Evolutionary conservation across 768 basidiomycete species (phyloP), one percentile per base, ranked within the genome.

Genomic region (Leucosporidium creatinivorum): DNA sequence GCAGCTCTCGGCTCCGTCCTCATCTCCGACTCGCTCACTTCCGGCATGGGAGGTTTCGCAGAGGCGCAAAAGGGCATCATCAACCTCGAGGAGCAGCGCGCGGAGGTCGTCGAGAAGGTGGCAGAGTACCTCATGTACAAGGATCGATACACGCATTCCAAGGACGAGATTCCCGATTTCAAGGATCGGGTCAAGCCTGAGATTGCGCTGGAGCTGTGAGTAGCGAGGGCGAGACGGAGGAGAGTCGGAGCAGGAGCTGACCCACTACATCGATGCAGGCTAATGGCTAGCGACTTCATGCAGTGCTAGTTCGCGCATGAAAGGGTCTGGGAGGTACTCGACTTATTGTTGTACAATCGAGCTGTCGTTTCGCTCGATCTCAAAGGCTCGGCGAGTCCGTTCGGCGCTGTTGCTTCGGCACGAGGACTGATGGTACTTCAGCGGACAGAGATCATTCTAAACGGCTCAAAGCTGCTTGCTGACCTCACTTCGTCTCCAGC

Each of bases 121-220:
- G 66, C 57, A 10, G 72, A 73, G 58, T 73, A 73, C 64, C 39
- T 73, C n/a, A 52, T 73, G 63, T 73, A 67, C 72, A 73, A 73
- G 58, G 66, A 69, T 13, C 13, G 28, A 47, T 73, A 65, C 49
- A 30, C 28, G n/a, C 25, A 63, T 30, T 51, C 59, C 0, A 73
- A 62, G 63, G 68, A 69, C 23, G 66, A 62, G 39, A 58, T 65
- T 1, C 72, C 72, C 23, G 72, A 73, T 54, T 73, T 73, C 55
- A 61, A 63, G 61, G 64, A 68, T 13, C 57, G 67, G 50, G 63
- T 68, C 50, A 63, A 68, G 62, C 70, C 70, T 10, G 70, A 68
- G 44, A 68, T 68, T 17, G 67, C 67, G 44, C 17, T 51, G 50
- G 72, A 73, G 58, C 57, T 73, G 72, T 73, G n/a, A 39, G 67